Conservation (phyloP, 1,284 basidiomycete species). For the Rhodotorula sp. region DNA sequence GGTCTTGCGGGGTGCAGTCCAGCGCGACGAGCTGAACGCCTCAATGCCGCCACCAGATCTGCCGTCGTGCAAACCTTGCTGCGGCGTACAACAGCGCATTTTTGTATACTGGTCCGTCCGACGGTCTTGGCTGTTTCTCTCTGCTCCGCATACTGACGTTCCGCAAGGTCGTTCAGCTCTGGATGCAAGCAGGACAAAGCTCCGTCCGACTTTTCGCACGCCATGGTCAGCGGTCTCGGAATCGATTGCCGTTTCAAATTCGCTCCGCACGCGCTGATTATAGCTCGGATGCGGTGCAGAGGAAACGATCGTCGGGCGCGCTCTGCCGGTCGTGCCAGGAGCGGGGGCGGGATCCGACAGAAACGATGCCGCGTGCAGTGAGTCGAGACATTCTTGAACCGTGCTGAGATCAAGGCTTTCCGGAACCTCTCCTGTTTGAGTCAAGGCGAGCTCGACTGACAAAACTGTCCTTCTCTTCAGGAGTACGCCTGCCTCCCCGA, state of each 20-base stretch:
- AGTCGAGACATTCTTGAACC: background rate
- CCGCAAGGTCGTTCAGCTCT: background rate
- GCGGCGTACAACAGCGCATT: too few species aligned
- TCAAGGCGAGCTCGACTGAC: background rate
- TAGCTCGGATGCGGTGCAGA: background rate
- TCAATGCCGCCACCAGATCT: too few species aligned
- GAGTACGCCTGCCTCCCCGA: background rate
- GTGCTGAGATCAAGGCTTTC: too few species aligned
- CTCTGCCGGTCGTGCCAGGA: background rate
- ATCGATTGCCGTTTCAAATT: too few species aligned
- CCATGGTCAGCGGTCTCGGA: background rate
- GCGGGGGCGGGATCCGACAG: background rate
- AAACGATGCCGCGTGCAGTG: constrained; percentile 1
- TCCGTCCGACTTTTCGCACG: background rate
- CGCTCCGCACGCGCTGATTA: too few species aligned
- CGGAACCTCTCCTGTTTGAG: too few species aligned
- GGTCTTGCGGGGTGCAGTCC: too few species aligned
- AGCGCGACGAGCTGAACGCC: too few species aligned
- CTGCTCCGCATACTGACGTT: too few species aligned
- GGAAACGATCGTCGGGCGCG: background rate
- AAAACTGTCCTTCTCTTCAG: background rate
- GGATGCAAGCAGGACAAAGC: background rate
- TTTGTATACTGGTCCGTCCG: too few species aligned
- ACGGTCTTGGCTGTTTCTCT: too few species aligned
- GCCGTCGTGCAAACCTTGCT: too few species aligned